These are phyloP conservation scores for Cnidoscolus chayamansa DNA, from an alignment of 441 rosid genomes.

Conservation along the genomic window DNA sequence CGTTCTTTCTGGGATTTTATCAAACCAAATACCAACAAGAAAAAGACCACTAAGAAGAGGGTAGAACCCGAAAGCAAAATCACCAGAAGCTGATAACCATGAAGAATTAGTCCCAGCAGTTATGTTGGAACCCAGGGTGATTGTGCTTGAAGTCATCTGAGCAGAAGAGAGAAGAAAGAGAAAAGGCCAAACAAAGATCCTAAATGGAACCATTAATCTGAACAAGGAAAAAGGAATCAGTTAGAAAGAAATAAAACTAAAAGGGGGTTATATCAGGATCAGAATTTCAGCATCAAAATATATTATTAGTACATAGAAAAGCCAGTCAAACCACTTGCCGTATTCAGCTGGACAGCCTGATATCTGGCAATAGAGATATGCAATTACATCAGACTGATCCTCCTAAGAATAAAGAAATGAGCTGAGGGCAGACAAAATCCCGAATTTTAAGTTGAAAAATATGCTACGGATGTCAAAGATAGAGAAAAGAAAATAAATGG, in stretches of 20 bases:
- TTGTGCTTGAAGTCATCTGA: slow-evolving; percentile 11
- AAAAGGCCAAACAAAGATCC: slow-evolving; percentile 1
- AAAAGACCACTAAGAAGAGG: background rate
- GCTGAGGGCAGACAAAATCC: background rate
- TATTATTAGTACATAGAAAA: background rate
- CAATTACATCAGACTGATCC: background rate
- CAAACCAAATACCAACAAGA: slow-evolving; percentile 20
- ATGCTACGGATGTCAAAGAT: background rate
- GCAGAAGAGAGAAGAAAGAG: slow-evolving; percentile 21
- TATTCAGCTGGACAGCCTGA: background rate
- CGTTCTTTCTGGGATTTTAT: slow-evolving; percentile 18
- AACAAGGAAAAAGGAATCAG: background rate
- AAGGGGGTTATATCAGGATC: background rate
- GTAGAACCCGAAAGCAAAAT: slow-evolving; percentile 42
- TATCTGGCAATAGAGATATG: background rate
- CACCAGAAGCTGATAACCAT: slow-evolving; percentile 36
- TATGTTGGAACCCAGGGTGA: slow-evolving; percentile 24
- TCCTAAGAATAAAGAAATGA: background rate
- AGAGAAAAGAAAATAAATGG: too few relatives aligned
- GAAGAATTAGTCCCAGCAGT: slow-evolving; percentile 28
- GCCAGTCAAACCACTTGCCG: background rate
- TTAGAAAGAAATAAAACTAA: background rate
- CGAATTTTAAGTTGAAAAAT: background rate
- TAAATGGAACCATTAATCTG: background rate
- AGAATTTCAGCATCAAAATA: background rate